Conservation (phyloP, 352 stramenopile species). For the Globisporangium yorkense region DNA sequence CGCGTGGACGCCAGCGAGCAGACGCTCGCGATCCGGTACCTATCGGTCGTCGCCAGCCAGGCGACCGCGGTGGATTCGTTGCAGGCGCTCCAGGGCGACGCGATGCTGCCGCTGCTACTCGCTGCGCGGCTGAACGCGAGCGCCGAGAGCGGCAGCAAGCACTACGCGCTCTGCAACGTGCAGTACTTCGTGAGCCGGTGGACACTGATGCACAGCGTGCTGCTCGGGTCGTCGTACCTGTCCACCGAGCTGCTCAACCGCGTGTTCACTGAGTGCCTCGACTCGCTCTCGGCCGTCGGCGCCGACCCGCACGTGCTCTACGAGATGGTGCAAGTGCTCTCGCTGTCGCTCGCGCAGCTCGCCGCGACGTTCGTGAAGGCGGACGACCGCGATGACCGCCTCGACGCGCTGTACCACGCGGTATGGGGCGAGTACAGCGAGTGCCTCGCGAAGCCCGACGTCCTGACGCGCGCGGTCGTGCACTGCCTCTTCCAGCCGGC, state of each 20-base stretch:
- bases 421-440: conserved; percentile 71
- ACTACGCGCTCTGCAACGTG: conserved; percentile 25
- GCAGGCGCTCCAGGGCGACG: conserved; percentile 24
- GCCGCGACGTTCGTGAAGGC: conserved; percentile 23
- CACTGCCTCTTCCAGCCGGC: conserved; percentile 65
- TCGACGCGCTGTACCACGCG: conserved; percentile 41
- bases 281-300: conserved; percentile 45
- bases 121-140: conserved; percentile 19
- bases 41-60: conserved; percentile 27
- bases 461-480: conserved; percentile 57
- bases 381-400: conserved; percentile 12
- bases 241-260: conserved; percentile 27
- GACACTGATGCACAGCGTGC: conserved; percentile 39
- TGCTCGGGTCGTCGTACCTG: conserved; percentile 47
- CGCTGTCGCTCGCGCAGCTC: conserved; percentile 41
- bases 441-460: conserved; percentile 63
- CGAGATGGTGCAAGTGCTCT: conserved; percentile 68
- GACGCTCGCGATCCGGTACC: conserved; percentile 28
- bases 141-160: conserved; percentile 5
- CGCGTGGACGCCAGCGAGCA: conserved; percentile 22
- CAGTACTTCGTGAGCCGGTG: conserved; percentile 50
- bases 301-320: conserved; percentile 49
- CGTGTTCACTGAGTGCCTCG: conserved; percentile 38
- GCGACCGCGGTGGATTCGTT: conserved; percentile 27
- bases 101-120: conserved; percentile 32